Evolutionary conservation across 768 basidiomycete species (phyloP).

Genomic region (Pleurotus tuoliensis): DNA sequence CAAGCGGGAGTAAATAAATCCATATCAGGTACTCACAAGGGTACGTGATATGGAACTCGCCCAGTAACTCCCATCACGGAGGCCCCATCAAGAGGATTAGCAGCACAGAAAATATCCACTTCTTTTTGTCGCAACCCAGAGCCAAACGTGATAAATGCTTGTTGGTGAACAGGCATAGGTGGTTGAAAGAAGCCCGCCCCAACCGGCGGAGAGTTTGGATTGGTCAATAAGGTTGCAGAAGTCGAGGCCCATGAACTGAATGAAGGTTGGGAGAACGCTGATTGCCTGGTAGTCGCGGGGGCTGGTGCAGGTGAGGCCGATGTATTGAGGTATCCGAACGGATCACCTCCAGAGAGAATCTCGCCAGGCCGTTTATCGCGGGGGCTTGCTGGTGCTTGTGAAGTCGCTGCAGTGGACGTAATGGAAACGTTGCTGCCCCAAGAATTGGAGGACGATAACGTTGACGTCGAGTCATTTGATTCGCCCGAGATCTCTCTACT

Average conservation of each 20-base stretch:
- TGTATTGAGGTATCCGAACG: conserved; percentile 55
- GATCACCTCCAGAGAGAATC: conserved; percentile 35
- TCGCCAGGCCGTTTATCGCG: conserved; percentile 2
- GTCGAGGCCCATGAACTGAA: conserved; percentile 30
- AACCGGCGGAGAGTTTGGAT: conserved; percentile 26
- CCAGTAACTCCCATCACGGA: conserved; percentile 47
- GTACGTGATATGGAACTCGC: conserved; percentile 74
- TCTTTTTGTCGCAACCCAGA: conserved; percentile 84
- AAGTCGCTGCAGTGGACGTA: background rate
- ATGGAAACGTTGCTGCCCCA: background rate
- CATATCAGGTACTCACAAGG: conserved; percentile 48
- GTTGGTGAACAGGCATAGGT: conserved; percentile 52
- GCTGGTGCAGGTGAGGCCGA: conserved; percentile 25
- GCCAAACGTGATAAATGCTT: conserved; percentile 83
- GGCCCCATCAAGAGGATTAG: conserved; percentile 57
- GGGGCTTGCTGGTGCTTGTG: background rate
- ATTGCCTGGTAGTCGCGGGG: conserved; percentile 26
- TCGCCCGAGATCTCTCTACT: background rate
- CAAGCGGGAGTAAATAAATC: too few relatives aligned
- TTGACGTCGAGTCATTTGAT: conserved; percentile 10
- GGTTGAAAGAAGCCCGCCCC: conserved; percentile 17
- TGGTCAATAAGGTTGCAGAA: conserved; percentile 15
- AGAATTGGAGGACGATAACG: conserved; percentile 4
- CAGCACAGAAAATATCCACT: conserved; percentile 72
- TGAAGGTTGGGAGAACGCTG: conserved; percentile 27